These are phyloP conservation scores for Fusarium sp. DNA, from an alignment of 2,329 filamentous ascomycete genomes.

Conservation along the genomic window DNA sequence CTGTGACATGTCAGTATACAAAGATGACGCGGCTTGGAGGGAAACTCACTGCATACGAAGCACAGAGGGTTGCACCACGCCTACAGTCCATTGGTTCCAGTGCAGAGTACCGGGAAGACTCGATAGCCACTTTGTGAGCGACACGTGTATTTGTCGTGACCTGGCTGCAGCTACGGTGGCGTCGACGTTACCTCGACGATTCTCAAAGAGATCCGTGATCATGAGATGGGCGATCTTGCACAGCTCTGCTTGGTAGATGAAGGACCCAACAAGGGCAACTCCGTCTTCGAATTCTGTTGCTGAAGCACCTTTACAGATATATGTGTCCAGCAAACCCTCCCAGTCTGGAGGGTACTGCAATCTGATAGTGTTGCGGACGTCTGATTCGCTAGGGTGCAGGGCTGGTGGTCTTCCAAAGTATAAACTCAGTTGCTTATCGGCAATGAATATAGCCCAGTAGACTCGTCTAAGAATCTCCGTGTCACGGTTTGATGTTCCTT, in stretches of 20 bases:
- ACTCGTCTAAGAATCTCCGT: slow-evolving; percentile 59
- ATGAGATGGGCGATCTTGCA: slow-evolving; percentile 60
- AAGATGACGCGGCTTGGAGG: neutral
- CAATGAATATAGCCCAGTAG: slow-evolving; percentile 62
- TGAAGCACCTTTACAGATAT: slow-evolving; percentile 56
- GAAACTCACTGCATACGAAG: slow-evolving; percentile 57
- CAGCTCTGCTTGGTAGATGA: slow-evolving; percentile 59
- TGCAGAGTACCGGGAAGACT: slow-evolving; percentile 58
- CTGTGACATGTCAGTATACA: slow-evolving; percentile 36
- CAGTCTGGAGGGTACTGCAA: slow-evolving; percentile 61
- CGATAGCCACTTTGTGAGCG: slow-evolving; percentile 58
- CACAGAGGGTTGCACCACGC: slow-evolving; percentile 56
- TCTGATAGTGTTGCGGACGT: slow-evolving; percentile 59
- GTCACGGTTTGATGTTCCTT: slow-evolving; percentile 48
- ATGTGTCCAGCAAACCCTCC: slow-evolving; percentile 58
- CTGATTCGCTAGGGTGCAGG: slow-evolving; percentile 59
- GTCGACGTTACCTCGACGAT: slow-evolving; percentile 54
- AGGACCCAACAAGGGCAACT: slow-evolving; percentile 54
- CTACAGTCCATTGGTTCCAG: slow-evolving; percentile 62
- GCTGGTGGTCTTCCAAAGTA: slow-evolving; percentile 62
- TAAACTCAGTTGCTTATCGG: slow-evolving; percentile 61
- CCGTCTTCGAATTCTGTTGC: slow-evolving; percentile 59
- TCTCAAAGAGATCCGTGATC: slow-evolving; percentile 62
- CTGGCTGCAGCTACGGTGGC: slow-evolving; percentile 53
- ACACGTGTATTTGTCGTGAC: slow-evolving; percentile 57